Percentiles rank a stretch among this genome's conserved stretches.
Evolutionary conservation across 495 filamentous ascomycete species (phyloP).

Genomic region (Hypoxylon trugodes): DNA sequence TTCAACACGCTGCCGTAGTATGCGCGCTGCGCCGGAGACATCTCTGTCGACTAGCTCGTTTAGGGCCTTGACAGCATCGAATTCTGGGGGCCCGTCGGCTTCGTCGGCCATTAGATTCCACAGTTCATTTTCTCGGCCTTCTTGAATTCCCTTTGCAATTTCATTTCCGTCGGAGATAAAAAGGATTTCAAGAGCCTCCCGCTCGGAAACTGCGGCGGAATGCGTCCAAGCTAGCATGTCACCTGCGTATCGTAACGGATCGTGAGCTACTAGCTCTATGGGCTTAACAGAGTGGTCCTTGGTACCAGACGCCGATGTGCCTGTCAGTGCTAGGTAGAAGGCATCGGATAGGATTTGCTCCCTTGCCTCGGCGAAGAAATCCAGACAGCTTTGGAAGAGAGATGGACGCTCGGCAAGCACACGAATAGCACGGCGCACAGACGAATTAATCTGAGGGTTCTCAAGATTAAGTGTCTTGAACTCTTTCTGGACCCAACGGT

Average conservation of each 20-base stretch:
- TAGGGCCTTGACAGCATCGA: conserved; percentile 84
- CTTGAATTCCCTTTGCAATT: conserved; percentile 83
- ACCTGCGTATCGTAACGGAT: conserved; percentile 89
- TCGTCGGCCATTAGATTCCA: conserved; percentile 74
- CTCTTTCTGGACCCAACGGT: conserved; percentile 92
- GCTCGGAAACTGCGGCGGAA: conserved; percentile 90
- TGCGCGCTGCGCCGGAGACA: conserved; percentile 77
- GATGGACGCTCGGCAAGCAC: conserved; percentile 90
- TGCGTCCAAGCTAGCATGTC: conserved; percentile 99
- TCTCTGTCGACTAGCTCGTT: conserved; percentile 90
- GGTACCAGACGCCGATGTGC: conserved; percentile 58
- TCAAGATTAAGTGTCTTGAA: conserved; percentile 93
- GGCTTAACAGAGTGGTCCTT: conserved; percentile 74
- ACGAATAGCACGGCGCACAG: conserved; percentile 84
- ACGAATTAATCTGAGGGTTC: conserved; percentile 88
- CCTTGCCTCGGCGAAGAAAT: conserved; percentile 91
- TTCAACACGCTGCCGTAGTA: conserved; percentile 83
- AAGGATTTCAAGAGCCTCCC: conserved; percentile 88
- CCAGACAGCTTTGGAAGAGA: conserved; percentile 91
- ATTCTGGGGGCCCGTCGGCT: conserved; percentile 58
- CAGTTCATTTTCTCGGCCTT: conserved; percentile 84
- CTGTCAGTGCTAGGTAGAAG: conserved; percentile 90
- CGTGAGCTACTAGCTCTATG: conserved; percentile 93
- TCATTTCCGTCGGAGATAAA: conserved; percentile 94
- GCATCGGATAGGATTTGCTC: conserved; percentile 88